Conservation (phyloP, 2,329 filamentous ascomycete genomes). For the Plenodomus lindquistii region DNA sequence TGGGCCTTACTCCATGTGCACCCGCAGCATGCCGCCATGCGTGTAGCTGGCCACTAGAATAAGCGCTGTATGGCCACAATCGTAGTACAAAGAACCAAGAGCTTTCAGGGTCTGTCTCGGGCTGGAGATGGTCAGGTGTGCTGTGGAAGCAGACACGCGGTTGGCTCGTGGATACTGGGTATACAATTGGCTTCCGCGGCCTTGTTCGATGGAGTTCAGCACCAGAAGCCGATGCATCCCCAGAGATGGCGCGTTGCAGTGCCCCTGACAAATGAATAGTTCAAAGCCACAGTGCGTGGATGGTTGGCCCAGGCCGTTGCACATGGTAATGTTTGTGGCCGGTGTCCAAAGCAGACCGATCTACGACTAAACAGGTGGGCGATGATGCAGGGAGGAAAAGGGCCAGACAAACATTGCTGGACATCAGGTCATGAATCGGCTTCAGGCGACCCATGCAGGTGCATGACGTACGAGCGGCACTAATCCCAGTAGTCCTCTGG, state of each 20-base stretch:
- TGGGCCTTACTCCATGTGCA: background rate
- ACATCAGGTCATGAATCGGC: slow-evolving; percentile 16
- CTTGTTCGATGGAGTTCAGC: background rate
- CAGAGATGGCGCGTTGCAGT: background rate
- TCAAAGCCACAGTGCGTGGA: background rate
- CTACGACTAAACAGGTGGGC: slow-evolving; percentile 8
- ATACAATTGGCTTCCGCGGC: slow-evolving; percentile 5
- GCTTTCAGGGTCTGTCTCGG: slow-evolving; percentile 24
- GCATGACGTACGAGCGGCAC: slow-evolving; percentile 13
- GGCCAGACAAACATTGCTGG: slow-evolving; percentile 1
- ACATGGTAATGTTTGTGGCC: background rate
- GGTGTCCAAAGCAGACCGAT: slow-evolving; percentile 4
- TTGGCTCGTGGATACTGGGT: slow-evolving; percentile 28
- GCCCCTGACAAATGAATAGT: background rate
- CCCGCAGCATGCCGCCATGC: slow-evolving; percentile 24
- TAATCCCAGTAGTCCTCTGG: too few relatives aligned
- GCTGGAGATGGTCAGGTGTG: slow-evolving; percentile 38
- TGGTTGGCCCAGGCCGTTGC: background rate
- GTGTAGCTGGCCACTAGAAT: slow-evolving; percentile 16
- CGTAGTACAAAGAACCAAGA: slow-evolving; percentile 16
- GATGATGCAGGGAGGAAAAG: slow-evolving; percentile 5
- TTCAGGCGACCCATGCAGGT: slow-evolving; percentile 13
- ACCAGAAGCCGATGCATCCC: background rate
- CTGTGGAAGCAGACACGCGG: slow-evolving; percentile 24
- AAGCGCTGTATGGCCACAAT: slow-evolving; percentile 27